A percentile compares a stretch with the other conserved stretches of the same genome.
phyloP scores from a whole-genome alignment of 805 yeast genomes.

The Candida nitratophila region DNA sequence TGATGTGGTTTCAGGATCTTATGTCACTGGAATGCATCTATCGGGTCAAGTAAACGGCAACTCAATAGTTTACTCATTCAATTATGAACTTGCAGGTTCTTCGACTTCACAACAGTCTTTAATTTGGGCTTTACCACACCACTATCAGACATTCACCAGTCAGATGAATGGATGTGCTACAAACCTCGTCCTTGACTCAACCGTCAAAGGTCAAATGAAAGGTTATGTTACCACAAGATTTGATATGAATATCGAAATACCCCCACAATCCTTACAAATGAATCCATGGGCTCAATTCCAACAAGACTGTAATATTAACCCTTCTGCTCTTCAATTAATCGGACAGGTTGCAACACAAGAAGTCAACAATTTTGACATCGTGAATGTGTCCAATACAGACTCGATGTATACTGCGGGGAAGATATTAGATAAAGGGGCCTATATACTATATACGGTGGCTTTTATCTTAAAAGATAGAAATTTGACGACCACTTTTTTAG shows the following conservation, averaged over 20 bases:
- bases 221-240: conserved; percentile 32
- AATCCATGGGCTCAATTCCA: conserved; percentile 54
- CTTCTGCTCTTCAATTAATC: conserved; percentile 34
- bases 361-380: conserved; percentile 43
- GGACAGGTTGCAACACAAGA: conserved; percentile 46
- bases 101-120: conserved; percentile 19
- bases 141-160: conserved; percentile 30
- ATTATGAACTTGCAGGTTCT: conserved; percentile 24
- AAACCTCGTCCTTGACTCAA: conserved; percentile 36
- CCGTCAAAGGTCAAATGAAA: conserved; percentile 48
- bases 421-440: conserved; percentile 82
- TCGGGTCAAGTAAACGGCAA: conserved; percentile 29
- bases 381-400: conserved; percentile 54
- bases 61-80: conserved; percentile 34
- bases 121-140: conserved; percentile 51
- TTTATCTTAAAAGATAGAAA: conserved; percentile 51
- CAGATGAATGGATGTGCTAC: conserved; percentile 17
- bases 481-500: conserved; percentile 45
- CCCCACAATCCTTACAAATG: conserved; percentile 28
- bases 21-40: conserved; percentile 39
- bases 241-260: conserved; percentile 21
- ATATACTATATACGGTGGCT: conserved; percentile 67
- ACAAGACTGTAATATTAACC: conserved; percentile 27
- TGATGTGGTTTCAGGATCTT: conserved; percentile 66
- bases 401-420: conserved; percentile 93